These are phyloP conservation scores for Neofusicoccum sp. DNA, from an alignment of 2,329 filamentous ascomycete genomes.

Conservation along the genomic window DNA sequence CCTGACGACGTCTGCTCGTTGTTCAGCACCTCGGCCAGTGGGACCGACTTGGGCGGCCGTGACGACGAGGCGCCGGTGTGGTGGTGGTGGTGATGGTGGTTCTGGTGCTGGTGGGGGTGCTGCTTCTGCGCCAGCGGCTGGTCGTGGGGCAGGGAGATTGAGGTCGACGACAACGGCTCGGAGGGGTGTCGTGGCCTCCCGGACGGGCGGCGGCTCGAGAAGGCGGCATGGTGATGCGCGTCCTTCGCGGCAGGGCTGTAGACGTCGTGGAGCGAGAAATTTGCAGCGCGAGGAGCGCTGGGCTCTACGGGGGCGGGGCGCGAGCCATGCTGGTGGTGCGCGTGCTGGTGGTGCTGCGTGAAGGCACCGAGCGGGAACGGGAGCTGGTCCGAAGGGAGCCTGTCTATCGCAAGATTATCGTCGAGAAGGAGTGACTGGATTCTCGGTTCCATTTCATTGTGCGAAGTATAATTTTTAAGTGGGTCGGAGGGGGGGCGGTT, in stretches of 20 bases:
- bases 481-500: slow-evolving; percentile 14
- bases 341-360: slow-evolving; percentile 4
- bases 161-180: background rate
- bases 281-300: slow-evolving; percentile 15
- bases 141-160: background rate
- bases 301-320: slow-evolving; percentile 23
- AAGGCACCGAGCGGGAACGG: slow-evolving; percentile 19
- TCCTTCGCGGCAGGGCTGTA: slow-evolving; percentile 18
- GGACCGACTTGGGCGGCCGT: slow-evolving; percentile 31
- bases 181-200: background rate
- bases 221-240: slow-evolving; percentile 16
- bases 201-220: slow-evolving; percentile 4
- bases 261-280: slow-evolving; percentile 13
- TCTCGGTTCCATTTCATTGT: slow-evolving; percentile 23
- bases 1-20: slow-evolving; percentile 13
- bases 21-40: slow-evolving; percentile 40
- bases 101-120: background rate
- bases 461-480: slow-evolving; percentile 19
- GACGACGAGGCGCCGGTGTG: background rate
- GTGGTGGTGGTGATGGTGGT: background rate
- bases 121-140: background rate
- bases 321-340: slow-evolving; percentile 6
- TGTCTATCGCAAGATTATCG: slow-evolving; percentile 19
- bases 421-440: slow-evolving; percentile 22
- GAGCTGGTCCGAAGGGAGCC: slow-evolving; percentile 14